Evolutionary conservation across 306 rosid species (phyloP).

Genomic region (Abrus pulchellus): DNA sequence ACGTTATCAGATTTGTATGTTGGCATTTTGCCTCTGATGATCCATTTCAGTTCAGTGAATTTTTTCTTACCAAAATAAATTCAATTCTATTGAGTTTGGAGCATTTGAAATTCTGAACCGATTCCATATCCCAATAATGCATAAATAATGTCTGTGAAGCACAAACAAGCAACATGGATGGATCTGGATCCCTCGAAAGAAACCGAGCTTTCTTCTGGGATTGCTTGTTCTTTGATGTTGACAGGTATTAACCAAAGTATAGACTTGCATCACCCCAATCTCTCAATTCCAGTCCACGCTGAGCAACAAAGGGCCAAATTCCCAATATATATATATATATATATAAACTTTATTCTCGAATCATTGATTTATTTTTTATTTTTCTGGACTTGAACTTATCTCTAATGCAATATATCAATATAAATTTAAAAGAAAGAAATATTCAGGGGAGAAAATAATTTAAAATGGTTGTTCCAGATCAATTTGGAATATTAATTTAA

Average conservation of each 20-base stretch:
- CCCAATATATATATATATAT: neutral
- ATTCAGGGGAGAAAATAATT: neutral
- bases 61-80: neutral
- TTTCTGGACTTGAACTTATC: slow-evolving; percentile 40
- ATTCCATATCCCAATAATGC: slow-evolving; percentile 5
- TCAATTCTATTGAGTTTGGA: neutral
- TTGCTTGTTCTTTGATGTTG: slow-evolving; percentile 40
- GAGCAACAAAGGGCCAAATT: slow-evolving; percentile 28
- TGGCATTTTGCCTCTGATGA: slow-evolving; percentile 20
- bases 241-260: slow-evolving; percentile 36
- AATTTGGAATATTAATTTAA: too few species aligned
- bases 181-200: slow-evolving; percentile 41
- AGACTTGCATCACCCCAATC: slow-evolving; percentile 37
- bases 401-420: neutral
- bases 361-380: slow-evolving; percentile 45
- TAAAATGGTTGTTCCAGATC: too few species aligned
- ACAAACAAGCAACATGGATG: slow-evolving; percentile 24
- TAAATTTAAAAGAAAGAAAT: neutral
- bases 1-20: slow-evolving; percentile 4
- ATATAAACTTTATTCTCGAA: slow-evolving; percentile 37
- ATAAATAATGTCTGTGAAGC: neutral
- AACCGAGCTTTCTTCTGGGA: slow-evolving; percentile 23
- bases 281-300: slow-evolving; percentile 34
- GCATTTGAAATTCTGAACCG: neutral
- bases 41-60: neutral